These are phyloP conservation scores for Suillus sp. DNA, from an alignment of 768 basidiomycete species.

Conservation along the genomic window DNA sequence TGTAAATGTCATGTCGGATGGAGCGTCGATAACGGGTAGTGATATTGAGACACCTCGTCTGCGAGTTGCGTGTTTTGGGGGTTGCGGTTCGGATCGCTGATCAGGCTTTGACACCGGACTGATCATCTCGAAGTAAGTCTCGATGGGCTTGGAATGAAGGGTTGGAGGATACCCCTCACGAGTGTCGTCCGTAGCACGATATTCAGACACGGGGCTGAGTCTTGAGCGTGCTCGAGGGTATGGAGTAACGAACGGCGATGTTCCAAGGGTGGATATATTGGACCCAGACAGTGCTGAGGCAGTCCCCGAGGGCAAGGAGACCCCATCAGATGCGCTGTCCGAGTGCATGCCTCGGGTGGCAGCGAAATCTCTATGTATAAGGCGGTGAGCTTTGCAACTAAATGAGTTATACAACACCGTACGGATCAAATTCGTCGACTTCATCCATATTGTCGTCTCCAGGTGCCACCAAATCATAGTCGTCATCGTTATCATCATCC, in stretches of 20 bases:
- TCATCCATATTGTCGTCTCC: conserved; percentile 58
- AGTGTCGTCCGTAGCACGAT: conserved; percentile 35
- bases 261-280: conserved; percentile 53
- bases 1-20: conserved; percentile 46
- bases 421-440: conserved; percentile 83
- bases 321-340: conserved; percentile 64
- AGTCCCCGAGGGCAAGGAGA: conserved; percentile 58
- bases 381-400: neutral
- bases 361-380: conserved; percentile 65
- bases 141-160: conserved; percentile 33
- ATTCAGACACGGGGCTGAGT: conserved; percentile 67
- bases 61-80: conserved; percentile 30
- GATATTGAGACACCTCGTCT: conserved; percentile 34
- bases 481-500: conserved; percentile 55
- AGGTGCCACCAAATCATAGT: conserved; percentile 51
- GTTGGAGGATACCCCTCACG: conserved; percentile 25
- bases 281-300: conserved; percentile 53
- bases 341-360: conserved; percentile 56
- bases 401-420: conserved; percentile 29
- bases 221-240: conserved; percentile 44
- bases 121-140: conserved; percentile 58
- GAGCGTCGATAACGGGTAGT: conserved; percentile 20
- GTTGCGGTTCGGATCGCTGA: conserved; percentile 20
- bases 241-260: conserved; percentile 46
- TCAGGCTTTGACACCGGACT: conserved; percentile 40